phyloP scores from a whole-genome alignment of 306 rosid species.

The Ormosia emarginata region DNA sequence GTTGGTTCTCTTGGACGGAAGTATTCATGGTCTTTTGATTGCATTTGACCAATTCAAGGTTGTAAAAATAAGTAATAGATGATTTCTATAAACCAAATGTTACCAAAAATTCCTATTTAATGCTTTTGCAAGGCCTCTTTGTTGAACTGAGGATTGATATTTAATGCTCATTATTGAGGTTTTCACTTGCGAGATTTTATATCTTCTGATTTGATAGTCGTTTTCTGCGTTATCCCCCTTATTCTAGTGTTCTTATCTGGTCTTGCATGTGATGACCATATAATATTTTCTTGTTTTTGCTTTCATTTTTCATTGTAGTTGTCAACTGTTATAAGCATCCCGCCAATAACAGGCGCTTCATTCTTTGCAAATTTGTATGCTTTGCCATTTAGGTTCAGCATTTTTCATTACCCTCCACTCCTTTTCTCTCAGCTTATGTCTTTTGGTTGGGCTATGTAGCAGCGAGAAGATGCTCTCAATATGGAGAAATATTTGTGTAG shows the following conservation, averaged over 20 bases:
- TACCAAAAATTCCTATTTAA: not conserved
- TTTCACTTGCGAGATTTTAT: conserved; percentile 1
- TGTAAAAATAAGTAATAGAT: conserved; percentile 33
- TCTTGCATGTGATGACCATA: not conserved
- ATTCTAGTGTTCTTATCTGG: not conserved
- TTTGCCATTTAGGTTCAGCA: too few species aligned
- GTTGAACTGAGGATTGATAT: not conserved
- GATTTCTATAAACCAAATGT: conserved; percentile 25
- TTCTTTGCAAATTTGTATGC: too few species aligned
- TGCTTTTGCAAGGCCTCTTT: conserved; percentile 14
- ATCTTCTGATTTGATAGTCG: not conserved
- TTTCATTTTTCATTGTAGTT: not conserved
- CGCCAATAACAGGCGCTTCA: not conserved
- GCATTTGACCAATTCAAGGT: conserved; percentile 24
- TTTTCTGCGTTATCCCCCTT: not conserved
- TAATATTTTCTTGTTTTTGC: not conserved
- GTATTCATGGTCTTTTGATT: conserved; percentile 19
- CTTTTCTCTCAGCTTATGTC: too few species aligned
- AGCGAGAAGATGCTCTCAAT: too few species aligned
- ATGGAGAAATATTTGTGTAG: too few species aligned
- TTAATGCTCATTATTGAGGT: not conserved
- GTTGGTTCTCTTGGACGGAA: conserved; percentile 21
- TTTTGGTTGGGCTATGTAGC: too few species aligned
- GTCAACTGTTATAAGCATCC: not conserved
- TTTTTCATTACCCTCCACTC: too few species aligned